Evolutionary conservation across 352 stramenopile genomes (phyloP), one percentile per base, ranked within the genome.

Genomic region (Globisporangium mamillatum): DNA sequence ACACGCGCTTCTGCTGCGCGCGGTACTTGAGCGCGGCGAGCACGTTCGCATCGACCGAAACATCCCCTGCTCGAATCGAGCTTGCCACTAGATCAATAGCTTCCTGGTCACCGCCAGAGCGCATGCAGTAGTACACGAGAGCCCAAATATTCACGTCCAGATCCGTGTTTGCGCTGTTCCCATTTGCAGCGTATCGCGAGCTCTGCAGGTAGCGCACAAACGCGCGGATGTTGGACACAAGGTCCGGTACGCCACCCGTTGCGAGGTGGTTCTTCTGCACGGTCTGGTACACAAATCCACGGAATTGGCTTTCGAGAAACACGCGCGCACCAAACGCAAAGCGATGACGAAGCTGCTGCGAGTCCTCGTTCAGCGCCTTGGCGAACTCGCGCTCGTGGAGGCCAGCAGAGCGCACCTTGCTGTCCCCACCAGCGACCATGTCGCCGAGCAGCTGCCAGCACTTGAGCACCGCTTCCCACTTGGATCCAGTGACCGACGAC

Each of bases 291-390:
- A 95, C 75, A 54, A 91, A 93, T 2, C 66, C 60, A 41, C 79
- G 82, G 73, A 92, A 95, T 60, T 93, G 88, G 48, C 78, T 88
- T 68, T 95, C 88, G 16, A 95, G 63, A 63, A 93, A 93, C 27
- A 89, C 75, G 18, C 83, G 81, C 6, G 88, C 88, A 2, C 88
- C 88, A 44, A 88, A 82, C 0, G 82, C 84, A 63, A 92, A 82
- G 7, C 81, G 80, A 53, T 88, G 75, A 59, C 80, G 73, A 27
- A 95, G 66, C 5, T 84, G 46, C 18, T 62, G 67, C 1, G 74
- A 71, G 61, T 89, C 78, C 1, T 70, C 38, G 20, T 84, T 75
- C 34, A 83, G 77, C 8, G 70, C 61, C 24, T 72, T 65, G 1
- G 76, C 57, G 66, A 90, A 91, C 56, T 92, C 80, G 46, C 83